phyloP scores from a whole-genome alignment of 192 early-diverging fungal species.

The Dimargaris verticillata region DNA sequence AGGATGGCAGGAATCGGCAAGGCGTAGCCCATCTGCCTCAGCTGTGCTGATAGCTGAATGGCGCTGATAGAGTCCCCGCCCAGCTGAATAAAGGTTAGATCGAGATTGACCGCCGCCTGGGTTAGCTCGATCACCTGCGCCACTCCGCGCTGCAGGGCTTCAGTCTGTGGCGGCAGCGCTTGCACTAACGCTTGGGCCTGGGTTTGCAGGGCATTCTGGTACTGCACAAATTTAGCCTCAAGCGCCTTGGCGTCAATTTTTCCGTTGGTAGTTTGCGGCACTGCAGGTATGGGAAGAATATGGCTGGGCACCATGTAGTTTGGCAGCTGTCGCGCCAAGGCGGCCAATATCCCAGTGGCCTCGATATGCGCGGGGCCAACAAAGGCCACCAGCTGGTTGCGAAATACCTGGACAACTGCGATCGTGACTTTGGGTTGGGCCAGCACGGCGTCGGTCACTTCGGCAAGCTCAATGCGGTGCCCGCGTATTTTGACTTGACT shows the following conservation, averaged over 20 bases:
- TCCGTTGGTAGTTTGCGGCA: not conserved
- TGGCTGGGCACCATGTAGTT: constrained; percentile 4
- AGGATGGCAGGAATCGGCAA: not conserved
- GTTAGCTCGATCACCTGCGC: too few species aligned
- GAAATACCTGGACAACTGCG: not conserved
- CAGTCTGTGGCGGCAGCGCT: too few species aligned
- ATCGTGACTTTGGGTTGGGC: not conserved
- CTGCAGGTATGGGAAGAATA: not conserved
- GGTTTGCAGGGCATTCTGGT: not conserved
- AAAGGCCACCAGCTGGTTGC: constrained; percentile 5
- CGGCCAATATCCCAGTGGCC: not conserved
- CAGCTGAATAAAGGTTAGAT: not conserved
- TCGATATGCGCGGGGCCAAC: not conserved
- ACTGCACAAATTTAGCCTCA: not conserved
- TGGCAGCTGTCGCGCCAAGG: not conserved
- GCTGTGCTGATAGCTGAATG: not conserved
- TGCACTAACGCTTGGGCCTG: too few species aligned
- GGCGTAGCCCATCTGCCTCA: not conserved
- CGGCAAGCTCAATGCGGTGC: constrained; percentile 26
- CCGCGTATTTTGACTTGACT: constrained; percentile 35
- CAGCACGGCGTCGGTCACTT: constrained; percentile 16
- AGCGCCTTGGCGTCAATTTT: not conserved
- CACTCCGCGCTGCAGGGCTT: too few species aligned
- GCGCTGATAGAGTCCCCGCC: constrained; percentile 7
- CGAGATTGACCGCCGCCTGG: not conserved